These are phyloP conservation scores for Russula sp. DNA, from an alignment of 768 basidiomycete genomes.

Conservation along the genomic window DNA sequence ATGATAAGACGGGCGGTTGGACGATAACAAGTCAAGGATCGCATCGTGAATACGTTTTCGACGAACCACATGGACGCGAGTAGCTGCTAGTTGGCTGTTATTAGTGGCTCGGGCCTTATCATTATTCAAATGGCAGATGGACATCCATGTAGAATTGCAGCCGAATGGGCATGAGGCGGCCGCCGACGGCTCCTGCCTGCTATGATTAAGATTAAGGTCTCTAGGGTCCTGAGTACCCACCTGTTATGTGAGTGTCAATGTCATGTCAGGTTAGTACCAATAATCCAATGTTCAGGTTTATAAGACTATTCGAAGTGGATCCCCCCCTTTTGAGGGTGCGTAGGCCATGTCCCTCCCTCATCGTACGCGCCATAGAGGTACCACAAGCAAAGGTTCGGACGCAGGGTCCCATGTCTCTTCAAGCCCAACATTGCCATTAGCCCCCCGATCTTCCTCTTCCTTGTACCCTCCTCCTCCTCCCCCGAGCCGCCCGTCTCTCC, in stretches of 20 bases:
- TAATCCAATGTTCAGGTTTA: neutral
- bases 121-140: neutral
- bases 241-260: neutral
- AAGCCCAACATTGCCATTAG: constrained; percentile 8
- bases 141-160: neutral
- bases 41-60: neutral
- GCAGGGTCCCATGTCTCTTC: constrained; percentile 19
- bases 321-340: neutral
- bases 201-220: neutral
- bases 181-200: neutral
- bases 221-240: neutral
- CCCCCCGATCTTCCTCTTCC: constrained; percentile 18
- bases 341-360: constrained; percentile 24
- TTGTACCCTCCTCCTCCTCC: constrained; percentile 18
- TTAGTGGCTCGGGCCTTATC: neutral
- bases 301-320: neutral
- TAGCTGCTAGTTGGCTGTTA: neutral
- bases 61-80: too few species aligned
- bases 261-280: neutral
- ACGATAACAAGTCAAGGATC: neutral
- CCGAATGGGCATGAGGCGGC: neutral
- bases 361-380: constrained; percentile 21
- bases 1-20: neutral
- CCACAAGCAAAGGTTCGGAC: constrained; percentile 21
- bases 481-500: constrained; percentile 13